Conservation (phyloP, 2,329 filamentous ascomycete species). For the Colletotrichum sp. region DNA sequence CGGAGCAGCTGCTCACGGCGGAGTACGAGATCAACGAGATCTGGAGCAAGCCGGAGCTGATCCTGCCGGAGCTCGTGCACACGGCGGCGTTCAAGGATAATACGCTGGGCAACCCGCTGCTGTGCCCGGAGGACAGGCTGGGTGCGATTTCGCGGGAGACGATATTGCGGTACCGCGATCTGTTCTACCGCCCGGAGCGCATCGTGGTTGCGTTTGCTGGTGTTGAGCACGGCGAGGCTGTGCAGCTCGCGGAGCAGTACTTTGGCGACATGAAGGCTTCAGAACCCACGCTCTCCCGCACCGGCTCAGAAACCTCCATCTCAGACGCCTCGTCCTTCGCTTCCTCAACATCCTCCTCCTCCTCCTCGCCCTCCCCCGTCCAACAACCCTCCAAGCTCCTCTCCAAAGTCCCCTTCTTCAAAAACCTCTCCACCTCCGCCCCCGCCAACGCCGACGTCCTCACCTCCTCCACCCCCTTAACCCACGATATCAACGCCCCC, state of each 20-base stretch:
- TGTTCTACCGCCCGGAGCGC: conserved; percentile 87
- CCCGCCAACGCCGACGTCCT: conserved; percentile 62
- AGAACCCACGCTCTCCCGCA: conserved; percentile 54
- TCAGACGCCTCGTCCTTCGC: conserved; percentile 32
- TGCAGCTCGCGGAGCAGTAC: conserved; percentile 79
- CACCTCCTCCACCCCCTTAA: conserved; percentile 35
- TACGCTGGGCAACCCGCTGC: conserved; percentile 89
- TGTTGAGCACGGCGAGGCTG: conserved; percentile 80
- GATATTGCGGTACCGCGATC: conserved; percentile 78
- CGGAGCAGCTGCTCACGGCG: conserved; percentile 86
- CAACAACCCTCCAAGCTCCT: conserved; percentile 69
- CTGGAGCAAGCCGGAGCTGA: conserved; percentile 96
- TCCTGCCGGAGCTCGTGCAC: conserved; percentile 92
- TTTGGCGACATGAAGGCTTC: conserved; percentile 86
- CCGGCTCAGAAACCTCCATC: conserved; percentile 59
- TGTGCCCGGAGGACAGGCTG: conserved; percentile 88
- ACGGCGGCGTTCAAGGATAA: conserved; percentile 96
- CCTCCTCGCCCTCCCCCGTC: conserved; percentile 37
- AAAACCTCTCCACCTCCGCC: conserved; percentile 82
- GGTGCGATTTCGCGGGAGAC: conserved; percentile 74
- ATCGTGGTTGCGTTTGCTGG: conserved; percentile 97
- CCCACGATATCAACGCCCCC: conserved; percentile 64
- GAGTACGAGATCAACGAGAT: conserved; percentile 96
- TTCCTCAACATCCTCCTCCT: conserved; percentile 22
- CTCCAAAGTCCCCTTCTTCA: conserved; percentile 88